Base-by-base conservation (phyloP, 768 basidiomycete genomes). In the Flagelloscypha sp. region DNA sequence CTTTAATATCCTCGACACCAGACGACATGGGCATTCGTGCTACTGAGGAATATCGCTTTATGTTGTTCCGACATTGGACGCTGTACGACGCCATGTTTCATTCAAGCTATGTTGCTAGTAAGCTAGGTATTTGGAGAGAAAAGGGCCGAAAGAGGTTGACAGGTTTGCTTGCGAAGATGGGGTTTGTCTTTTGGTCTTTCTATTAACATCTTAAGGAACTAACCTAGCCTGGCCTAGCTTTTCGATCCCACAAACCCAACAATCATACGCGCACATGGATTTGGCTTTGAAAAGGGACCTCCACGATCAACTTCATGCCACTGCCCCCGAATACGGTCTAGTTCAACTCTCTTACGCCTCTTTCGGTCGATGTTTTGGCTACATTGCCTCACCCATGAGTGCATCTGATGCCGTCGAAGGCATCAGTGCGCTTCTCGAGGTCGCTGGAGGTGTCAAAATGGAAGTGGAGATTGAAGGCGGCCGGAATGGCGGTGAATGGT, bases 1-100 rank as follows among this genome's bases (percentile, higher is more conserved):
- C 66, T 11, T 52, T 64, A 41, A 66, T 68, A 35, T 71, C 78
- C 0, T 60, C 78, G 17, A 74, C 72, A 43, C 85, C 94, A 2
- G 92, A 97, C 47, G 93, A 98, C 53, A 63, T 69, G 39, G 76
- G 80, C 20, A 77, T 99, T 44, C 75, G 87, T 24, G 67, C 81
- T 25, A 79, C 77, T 21, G 89, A 93, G 34, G 95, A 99, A 57
- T 65, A 98, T 36, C 73, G 95, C 17, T 98, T 99, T 56, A 92
- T 82, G 61, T 71, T 97, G 36, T 92, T 93, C 54, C 73, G 94
- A 38, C 95, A 98, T 61, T 99, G 95, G 95, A 97, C 84, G 20
- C 61, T 99, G 30, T 98, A 97, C 53, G 95, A 99, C 51, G 80
- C 93, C 8, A 98, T 99, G 95, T 81, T 82, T 49, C 94, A 99